phyloP scores from a whole-genome alignment of 768 basidiomycete species.

The Lactarius deliciosus region DNA sequence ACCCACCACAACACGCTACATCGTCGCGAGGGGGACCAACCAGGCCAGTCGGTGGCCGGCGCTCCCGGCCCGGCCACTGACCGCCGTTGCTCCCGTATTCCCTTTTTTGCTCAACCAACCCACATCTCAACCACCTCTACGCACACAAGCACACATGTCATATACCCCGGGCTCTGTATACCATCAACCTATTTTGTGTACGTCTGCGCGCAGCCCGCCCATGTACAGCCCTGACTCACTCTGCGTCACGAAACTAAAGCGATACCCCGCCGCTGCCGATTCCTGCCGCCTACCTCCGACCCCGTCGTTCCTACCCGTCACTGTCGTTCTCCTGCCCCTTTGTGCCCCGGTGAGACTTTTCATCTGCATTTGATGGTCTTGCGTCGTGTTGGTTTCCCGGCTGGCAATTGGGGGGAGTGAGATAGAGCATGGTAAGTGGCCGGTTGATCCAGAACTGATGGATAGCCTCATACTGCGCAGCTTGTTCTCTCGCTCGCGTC shows the following conservation, averaged over 20 bases:
- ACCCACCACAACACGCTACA: neutral
- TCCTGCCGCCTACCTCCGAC: neutral
- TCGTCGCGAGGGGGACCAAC: neutral
- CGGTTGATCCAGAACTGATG: neutral
- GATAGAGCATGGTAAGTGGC: neutral
- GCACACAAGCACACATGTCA: neutral
- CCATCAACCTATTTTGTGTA: neutral
- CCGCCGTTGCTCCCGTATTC: neutral
- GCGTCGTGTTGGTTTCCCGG: neutral
- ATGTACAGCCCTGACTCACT: too few species aligned
- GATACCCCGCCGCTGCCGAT: neutral
- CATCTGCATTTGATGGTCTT: neutral
- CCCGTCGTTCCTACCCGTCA: neutral
- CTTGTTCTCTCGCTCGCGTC: neutral
- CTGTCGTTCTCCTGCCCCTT: neutral
- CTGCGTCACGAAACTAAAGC: neutral
- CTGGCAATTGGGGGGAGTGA: neutral
- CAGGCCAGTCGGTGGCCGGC: neutral
- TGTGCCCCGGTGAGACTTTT: neutral
- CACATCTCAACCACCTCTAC: neutral
- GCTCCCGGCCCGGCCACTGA: conserved; percentile 10
- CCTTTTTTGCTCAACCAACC: neutral
- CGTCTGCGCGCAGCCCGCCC: neutral
- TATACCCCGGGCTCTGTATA: neutral
- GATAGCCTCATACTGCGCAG: neutral